phyloP scores from a whole-genome alignment of 2,329 filamentous ascomycete species.

The Colletotrichum sp. region DNA sequence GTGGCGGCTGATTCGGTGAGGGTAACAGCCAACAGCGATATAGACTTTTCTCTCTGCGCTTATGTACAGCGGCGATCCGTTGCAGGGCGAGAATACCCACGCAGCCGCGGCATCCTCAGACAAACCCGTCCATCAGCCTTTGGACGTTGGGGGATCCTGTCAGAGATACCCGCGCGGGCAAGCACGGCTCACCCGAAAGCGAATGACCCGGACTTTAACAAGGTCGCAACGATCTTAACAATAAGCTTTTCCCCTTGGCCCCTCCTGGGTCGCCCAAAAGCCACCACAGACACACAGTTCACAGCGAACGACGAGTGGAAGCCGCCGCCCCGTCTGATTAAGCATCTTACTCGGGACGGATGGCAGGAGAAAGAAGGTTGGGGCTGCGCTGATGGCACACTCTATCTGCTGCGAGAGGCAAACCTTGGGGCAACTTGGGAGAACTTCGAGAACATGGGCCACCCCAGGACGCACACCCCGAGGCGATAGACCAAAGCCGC shows the following conservation, averaged over 20 bases:
- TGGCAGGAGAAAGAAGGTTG: neutral
- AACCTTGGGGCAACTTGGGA: neutral
- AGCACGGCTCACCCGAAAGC: neutral
- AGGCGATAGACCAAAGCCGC: neutral
- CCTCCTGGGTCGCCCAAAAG: neutral
- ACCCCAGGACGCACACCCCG: neutral
- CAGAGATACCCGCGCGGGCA: neutral
- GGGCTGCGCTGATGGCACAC: neutral
- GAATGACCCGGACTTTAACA: neutral
- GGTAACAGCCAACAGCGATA: neutral
- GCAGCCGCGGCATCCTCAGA: neutral
- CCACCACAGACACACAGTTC: neutral
- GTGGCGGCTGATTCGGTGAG: neutral
- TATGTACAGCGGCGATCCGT: neutral
- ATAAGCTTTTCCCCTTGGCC: neutral
- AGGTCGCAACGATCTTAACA: neutral
- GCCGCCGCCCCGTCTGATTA: constrained; percentile 1
- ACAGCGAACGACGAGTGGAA: neutral
- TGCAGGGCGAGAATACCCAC: neutral
- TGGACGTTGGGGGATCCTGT: neutral
- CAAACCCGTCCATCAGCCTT: neutral
- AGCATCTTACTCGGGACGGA: constrained; percentile 10
- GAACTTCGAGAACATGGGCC: neutral
- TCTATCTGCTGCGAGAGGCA: neutral
- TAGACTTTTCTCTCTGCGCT: neutral